Evolutionary conservation across 306 rosid genomes (phyloP), one percentile per base, ranked within the genome.

Genomic region (Dryas drummondii): DNA sequence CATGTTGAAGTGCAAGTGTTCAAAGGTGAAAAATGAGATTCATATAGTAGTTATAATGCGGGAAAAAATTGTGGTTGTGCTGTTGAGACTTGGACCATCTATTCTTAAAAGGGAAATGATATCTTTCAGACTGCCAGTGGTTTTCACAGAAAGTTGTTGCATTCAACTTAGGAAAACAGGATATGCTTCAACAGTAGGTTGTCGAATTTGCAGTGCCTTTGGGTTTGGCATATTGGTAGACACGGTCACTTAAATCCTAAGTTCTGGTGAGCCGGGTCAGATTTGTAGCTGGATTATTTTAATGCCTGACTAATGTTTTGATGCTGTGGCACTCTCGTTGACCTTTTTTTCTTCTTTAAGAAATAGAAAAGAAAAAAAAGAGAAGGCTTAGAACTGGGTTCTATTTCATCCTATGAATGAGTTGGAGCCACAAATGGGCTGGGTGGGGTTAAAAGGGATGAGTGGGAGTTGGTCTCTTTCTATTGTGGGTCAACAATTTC

Each of bases 401-500:
- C 10, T 42, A 9, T 17, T 53, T 54, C 7, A 51, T 78, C 58
- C 15, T 47, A 54, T 22, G 49, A 56, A 66, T 45, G 47, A 32
- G 62, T 37, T 54, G 42, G 51, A 63, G 72, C 60, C 81, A 71
- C 77, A 54, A 65, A 46, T 64, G 58, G 62, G 17, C 13, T 70
- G 48, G 27, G 10, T 37, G 61, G 7, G 73, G 16, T 8, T 32
- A 8, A 51, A 15, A 32, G 15, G 7, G 13, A 15, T 16, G 44
- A 55, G 55, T 19, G 50, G 40, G 12, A 14, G 74, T 66, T 46
- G 42, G 70, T 79, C 75, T 74, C 70, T 56, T 42, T 53, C 66
- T 2, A 50, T 8, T 67, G 83, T 79, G 83, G 78, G 83, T 42
- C 69, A 66, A 59, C 40, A 13, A 50, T 17, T 66, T 67, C 10